phyloP scores from a whole-genome alignment of 2,329 filamentous ascomycete species.

The Aschersonia sp. region DNA sequence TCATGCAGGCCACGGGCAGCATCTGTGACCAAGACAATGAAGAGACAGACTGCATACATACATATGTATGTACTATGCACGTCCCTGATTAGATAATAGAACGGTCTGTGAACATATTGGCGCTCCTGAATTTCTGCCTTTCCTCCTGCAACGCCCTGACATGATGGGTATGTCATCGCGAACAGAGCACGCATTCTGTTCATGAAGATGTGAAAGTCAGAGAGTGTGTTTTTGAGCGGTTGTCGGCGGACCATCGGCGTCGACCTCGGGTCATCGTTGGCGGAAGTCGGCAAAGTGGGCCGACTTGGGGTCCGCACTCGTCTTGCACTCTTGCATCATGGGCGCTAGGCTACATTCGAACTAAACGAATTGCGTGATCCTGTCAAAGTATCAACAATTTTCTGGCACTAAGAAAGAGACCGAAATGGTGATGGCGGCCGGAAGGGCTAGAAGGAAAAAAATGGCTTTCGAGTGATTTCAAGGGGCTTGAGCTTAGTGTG shows the following conservation, averaged over 20 bases:
- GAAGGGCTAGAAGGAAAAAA: constrained; percentile 6
- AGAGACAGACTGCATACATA: too few species aligned
- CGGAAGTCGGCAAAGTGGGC: constrained; percentile 6
- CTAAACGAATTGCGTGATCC: constrained; percentile 26
- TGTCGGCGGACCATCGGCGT: constrained; percentile 5
- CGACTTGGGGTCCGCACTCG: constrained; percentile 5
- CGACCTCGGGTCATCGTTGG: constrained; percentile 1
- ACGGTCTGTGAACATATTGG: too few species aligned
- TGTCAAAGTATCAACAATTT: constrained; percentile 21
- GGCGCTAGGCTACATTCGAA: constrained; percentile 15
- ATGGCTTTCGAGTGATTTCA: background rate
- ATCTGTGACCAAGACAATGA: too few species aligned
- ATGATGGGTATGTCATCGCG: too few species aligned
- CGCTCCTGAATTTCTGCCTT: too few species aligned
- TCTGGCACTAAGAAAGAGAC: background rate
- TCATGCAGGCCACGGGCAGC: background rate
- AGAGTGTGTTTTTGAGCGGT: too few species aligned
- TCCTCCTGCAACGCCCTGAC: too few species aligned
- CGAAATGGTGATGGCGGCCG: constrained; percentile 1
- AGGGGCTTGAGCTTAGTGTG: background rate
- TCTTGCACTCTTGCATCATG: constrained; percentile 11
- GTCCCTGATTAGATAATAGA: too few species aligned
- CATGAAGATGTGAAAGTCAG: too few species aligned
- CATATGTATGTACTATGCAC: too few species aligned
- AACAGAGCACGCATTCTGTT: too few species aligned